Evolutionary conservation across 495 filamentous ascomycete genomes (phyloP).

Genomic region (Viridothelium virens): DNA sequence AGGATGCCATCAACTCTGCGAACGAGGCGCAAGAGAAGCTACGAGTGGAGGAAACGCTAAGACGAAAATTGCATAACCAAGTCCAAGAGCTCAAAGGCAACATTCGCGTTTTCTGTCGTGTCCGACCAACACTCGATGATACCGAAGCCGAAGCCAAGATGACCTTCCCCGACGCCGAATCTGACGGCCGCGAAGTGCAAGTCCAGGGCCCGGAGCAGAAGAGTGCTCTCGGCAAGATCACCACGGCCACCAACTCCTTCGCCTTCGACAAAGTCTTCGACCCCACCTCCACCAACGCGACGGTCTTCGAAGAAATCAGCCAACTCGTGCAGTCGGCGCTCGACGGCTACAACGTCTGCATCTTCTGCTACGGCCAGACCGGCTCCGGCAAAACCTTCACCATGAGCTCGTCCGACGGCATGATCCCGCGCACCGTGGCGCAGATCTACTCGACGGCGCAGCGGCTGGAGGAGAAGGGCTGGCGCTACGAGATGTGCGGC

Average conservation of each 20-base stretch:
- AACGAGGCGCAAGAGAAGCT: constrained; percentile 71
- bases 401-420: constrained; percentile 88
- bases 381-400: constrained; percentile 95
- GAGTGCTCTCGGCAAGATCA: constrained; percentile 67
- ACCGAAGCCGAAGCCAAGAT: constrained; percentile 58
- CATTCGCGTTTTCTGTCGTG: constrained; percentile 95
- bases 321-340: constrained; percentile 94
- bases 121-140: constrained; percentile 65
- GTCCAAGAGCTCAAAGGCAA: constrained; percentile 99
- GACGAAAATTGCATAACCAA: constrained; percentile 91
- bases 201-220: constrained; percentile 76
- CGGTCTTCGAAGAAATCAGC: constrained; percentile 94
- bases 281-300: constrained; percentile 64
- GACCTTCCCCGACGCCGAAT: constrained; percentile 64
- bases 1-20: constrained; percentile 62
- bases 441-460: constrained; percentile 87
- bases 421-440: constrained; percentile 88
- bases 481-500: constrained; percentile 89
- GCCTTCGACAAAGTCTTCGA: constrained; percentile 91
- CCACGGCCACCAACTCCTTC: constrained; percentile 72
- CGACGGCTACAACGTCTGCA: constrained; percentile 98
- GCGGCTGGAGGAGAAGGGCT: constrained; percentile 78
- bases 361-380: constrained; percentile 98
- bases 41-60: constrained; percentile 80
- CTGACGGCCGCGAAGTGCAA: constrained; percentile 77